Percentiles rank a stretch among this genome's conserved stretches.
phyloP scores from a whole-genome alignment of 1,139 yeast genomes.

The Yamadazyma aaseri region DNA sequence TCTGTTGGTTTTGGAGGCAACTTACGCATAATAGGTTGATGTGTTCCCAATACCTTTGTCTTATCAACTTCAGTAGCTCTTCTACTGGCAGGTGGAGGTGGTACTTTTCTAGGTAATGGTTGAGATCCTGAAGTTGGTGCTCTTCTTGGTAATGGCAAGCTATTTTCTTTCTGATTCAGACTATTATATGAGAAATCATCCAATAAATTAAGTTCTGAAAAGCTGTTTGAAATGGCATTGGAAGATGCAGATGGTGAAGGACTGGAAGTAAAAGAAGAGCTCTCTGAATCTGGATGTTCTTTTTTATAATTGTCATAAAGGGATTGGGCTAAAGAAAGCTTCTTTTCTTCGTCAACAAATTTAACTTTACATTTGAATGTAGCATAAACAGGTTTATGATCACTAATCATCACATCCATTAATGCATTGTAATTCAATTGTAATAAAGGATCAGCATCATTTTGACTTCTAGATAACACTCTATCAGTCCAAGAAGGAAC shows the following conservation, averaged over 20 bases:
- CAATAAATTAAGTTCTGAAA: slow-evolving; percentile 38
- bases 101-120: slow-evolving; percentile 29
- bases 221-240: slow-evolving; percentile 27
- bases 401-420: slow-evolving; percentile 64
- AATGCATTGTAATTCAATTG: slow-evolving; percentile 63
- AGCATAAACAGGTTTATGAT: slow-evolving; percentile 89
- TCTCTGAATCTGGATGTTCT: slow-evolving; percentile 20
- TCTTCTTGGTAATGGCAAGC: slow-evolving; percentile 24
- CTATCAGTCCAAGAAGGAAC: slow-evolving; percentile 98
- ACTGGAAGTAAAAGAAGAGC: slow-evolving; percentile 6
- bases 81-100: slow-evolving; percentile 39
- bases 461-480: slow-evolving; percentile 50
- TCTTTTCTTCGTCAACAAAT: slow-evolving; percentile 51
- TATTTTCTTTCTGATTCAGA: not conserved
- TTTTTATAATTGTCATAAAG: slow-evolving; percentile 33
- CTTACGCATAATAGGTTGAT: slow-evolving; percentile 18
- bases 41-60: not conserved
- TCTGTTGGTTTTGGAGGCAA: slow-evolving; percentile 23
- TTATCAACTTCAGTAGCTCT: slow-evolving; percentile 16
- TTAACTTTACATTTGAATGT: slow-evolving; percentile 64
- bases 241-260: slow-evolving; percentile 15
- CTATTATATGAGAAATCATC: slow-evolving; percentile 24
- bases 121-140: slow-evolving; percentile 25
- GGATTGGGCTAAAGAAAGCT: slow-evolving; percentile 27
- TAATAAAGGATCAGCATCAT: slow-evolving; percentile 47